Percentiles rank a stretch among this genome's conserved stretches.
These are phyloP conservation scores for Daedalea quercina DNA, from an alignment of 768 basidiomycete genomes.

Conservation along the genomic window DNA sequence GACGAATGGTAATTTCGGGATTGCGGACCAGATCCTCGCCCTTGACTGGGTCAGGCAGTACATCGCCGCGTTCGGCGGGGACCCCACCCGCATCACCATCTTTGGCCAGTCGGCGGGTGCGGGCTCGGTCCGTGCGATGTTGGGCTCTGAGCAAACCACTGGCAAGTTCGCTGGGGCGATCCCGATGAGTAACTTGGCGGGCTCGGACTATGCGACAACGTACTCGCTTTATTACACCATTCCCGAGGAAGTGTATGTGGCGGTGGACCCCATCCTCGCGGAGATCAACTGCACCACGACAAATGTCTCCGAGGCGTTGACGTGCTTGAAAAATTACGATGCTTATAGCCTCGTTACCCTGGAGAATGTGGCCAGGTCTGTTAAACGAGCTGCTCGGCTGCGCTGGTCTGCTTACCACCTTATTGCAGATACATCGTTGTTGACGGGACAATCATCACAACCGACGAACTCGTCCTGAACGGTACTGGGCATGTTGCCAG, in stretches of 20 bases:
- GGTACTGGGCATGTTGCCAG: conserved; percentile 33
- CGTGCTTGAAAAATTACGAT: conserved; percentile 24
- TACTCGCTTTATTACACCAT: conserved; percentile 45
- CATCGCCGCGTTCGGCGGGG: conserved; percentile 51
- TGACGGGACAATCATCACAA: conserved; percentile 40
- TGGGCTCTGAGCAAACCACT: conserved; percentile 24
- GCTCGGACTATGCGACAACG: conserved; percentile 39
- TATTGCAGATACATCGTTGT: conserved; percentile 32
- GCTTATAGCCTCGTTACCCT: conserved; percentile 24
- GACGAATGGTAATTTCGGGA: conserved; percentile 41
- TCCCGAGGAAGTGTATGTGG: conserved; percentile 27
- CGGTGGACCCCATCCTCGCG: conserved; percentile 32
- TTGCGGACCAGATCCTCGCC: conserved; percentile 35
- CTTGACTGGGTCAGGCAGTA: conserved; percentile 43
- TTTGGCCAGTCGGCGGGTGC: conserved; percentile 51
- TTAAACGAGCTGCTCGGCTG: no score
- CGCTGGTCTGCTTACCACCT: neutral
- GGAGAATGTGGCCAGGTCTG: conserved; percentile 24
- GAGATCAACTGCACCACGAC: conserved; percentile 32
- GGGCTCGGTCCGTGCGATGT: conserved; percentile 30
- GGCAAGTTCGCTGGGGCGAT: conserved; percentile 29
- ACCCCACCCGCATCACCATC: conserved; percentile 44
- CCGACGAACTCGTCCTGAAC: conserved; percentile 31
- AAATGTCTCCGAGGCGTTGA: conserved; percentile 32
- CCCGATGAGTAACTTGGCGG: conserved; percentile 39